Evolutionary conservation across 192 early-diverging fungal species (phyloP), one percentile per base, ranked within the genome.

Genomic region (Backusella tuberculispora): DNA sequence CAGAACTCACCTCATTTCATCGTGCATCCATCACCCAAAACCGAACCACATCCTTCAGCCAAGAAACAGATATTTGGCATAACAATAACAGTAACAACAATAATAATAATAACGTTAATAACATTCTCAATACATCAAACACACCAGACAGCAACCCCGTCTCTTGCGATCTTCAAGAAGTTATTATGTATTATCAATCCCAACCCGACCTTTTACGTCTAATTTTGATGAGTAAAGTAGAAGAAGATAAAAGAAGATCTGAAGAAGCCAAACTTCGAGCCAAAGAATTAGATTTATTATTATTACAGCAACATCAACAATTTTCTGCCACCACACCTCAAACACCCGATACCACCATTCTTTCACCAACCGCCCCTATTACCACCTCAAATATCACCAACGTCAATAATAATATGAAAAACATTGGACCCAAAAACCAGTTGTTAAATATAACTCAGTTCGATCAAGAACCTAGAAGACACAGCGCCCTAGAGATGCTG

Each of bases 231-330:
- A 85, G 84, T 44, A 89, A 87, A 78, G 84, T 85, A 6, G 85
- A 89, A 56, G 88, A 89, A 69, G 88, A 89, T 60, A 81, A 83
- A 63, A 83, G 88, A 67, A 78, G 82, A 71, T 76, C 84, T 6
- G 88, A 87, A 63, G 88, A 89, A 78, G 88, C 88, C 1, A 79
- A 83, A 67, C 75, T 89, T 64, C 76, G 83, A 47, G 84, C 83
- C 26, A 83, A 77, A 63, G 76, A 80, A 73, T 69, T 87, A 21
- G 88, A 89, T 77, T 65, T 87, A 34, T 64, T 84, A 29, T 48
- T 84, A 29, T 67, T 80, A 3, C 81, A 85, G 71, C 74, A 76
- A 19, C 63, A 65, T 6, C 63, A 73, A 2, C 71, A 78, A 68
- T 44, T 76, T 41, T 41, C 40, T 9, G 8, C 38, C 13, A 43